phyloP scores from a whole-genome alignment of 192 early-diverging fungal genomes.

The Cladochytrium replicatum region DNA sequence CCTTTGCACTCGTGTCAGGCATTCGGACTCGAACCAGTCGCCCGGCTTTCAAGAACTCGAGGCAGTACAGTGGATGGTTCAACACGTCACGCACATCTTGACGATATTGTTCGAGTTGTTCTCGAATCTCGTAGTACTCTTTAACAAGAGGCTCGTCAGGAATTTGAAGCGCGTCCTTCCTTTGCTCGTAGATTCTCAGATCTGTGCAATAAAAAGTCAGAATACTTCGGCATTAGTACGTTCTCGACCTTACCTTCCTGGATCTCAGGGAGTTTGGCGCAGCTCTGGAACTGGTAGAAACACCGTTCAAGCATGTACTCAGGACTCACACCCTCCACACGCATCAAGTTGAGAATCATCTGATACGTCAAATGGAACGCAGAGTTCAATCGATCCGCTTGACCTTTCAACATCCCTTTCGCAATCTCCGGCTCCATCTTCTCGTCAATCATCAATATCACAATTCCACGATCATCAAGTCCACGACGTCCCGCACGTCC shows the following conservation, averaged over 20 bases:
- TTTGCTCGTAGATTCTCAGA: conserved; percentile 26
- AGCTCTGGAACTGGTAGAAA: conserved; percentile 78
- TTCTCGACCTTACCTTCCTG: too few relatives aligned
- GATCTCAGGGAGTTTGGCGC: conserved; percentile 54
- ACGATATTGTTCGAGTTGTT: conserved; percentile 42
- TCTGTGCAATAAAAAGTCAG: conserved; percentile 15
- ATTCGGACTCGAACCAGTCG: conserved; percentile 28
- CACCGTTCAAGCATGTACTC: conserved; percentile 73
- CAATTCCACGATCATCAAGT: conserved; percentile 73
- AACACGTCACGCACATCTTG: conserved; percentile 53
- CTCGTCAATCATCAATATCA: conserved; percentile 76
- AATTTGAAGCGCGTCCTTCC: conserved; percentile 34
- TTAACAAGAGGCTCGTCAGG: conserved; percentile 50
- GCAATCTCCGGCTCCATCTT: conserved; percentile 73
- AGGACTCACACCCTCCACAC: conserved; percentile 74
- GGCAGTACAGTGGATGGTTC: conserved; percentile 54
- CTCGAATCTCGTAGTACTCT: conserved; percentile 52
- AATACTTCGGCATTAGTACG: not conserved
- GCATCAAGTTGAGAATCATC: conserved; percentile 77
- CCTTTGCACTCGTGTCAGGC: too few relatives aligned
- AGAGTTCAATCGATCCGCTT: conserved; percentile 49
- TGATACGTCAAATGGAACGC: conserved; percentile 79
- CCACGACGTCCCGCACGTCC: conserved; percentile 81
- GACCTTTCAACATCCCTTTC: conserved; percentile 64
- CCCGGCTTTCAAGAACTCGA: conserved; percentile 65